These are phyloP conservation scores for Cytauxzoon felis DNA, from an alignment of 169 alveolate species.

Conservation along the genomic window DNA sequence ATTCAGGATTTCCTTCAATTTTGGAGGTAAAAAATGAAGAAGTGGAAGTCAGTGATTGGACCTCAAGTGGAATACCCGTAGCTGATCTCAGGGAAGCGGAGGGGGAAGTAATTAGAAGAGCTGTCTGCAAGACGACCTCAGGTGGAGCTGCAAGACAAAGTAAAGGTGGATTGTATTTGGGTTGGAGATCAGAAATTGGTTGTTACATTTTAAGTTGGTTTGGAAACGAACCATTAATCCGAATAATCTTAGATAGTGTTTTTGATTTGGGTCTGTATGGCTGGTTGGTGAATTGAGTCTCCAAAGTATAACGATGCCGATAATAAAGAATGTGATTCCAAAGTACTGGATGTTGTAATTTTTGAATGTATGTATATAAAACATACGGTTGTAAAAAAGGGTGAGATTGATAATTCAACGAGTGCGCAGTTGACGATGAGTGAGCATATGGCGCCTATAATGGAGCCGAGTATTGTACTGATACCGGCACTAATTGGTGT, in stretches of 20 bases:
- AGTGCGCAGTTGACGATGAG: constrained; percentile 87
- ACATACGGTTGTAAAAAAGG: constrained; percentile 84
- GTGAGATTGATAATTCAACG: constrained; percentile 87
- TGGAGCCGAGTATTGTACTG: constrained; percentile 80
- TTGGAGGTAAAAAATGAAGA: no score
- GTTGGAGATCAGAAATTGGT: background rate
- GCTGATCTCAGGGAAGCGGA: no score
- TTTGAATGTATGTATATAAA: background rate
- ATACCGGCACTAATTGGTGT: constrained; percentile 19
- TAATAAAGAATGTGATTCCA: constrained; percentile 83
- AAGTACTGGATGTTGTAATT: constrained; percentile 69
- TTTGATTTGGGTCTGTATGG: constrained; percentile 61
- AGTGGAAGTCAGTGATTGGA: no score
- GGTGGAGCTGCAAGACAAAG: no score
- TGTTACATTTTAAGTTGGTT: background rate
- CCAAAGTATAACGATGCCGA: constrained; percentile 87
- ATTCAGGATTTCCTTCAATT: no score
- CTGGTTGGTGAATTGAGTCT: constrained; percentile 66
- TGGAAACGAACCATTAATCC: constrained; percentile 71
- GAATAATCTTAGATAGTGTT: constrained; percentile 61
- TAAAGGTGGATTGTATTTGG: constrained; percentile 27
- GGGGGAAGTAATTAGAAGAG: no score
- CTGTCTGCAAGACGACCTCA: no score
- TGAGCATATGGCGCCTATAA: constrained; percentile 84
- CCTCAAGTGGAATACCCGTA: no score